Evolutionary conservation across 2,329 filamentous ascomycete species (phyloP), one percentile per base, ranked within the genome.

Genomic region (Calycina marina): DNA sequence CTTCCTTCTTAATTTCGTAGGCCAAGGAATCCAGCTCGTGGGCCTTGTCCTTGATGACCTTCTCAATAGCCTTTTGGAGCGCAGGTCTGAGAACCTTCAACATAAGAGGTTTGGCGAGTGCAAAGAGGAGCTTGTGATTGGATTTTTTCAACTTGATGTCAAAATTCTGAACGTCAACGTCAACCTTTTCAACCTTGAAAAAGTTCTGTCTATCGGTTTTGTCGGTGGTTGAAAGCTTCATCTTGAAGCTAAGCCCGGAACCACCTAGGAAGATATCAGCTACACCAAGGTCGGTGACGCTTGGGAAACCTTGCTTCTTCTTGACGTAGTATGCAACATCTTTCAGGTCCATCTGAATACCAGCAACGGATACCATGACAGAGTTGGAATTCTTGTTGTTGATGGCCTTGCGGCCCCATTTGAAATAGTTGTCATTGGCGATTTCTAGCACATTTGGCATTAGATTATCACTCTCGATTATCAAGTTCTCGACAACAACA

Each of bases 261-360:
- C 86, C 90, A 15, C 80, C 82, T 34, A 98, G 70, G 51, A 85
- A 72, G 48, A 98, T 75, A 53, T 96, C 86, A 59, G 80, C 76
- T 18, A 96, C 67, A 62, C 90, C 90, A 28, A 72, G 80, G 53
- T 98, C 90, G 12, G 73, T 85, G 54, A 96, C 65, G 10, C 76
- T 69, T 3, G 86, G 88, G 65, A 94, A 94, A 6, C 90, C 88
- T 49, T 85, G 63, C 71, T 98, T 96, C 60, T 78, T 82, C 63
- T 90, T 90, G 59, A 98, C 67, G 57, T 96, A 86, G 67, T 86
- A 96, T 56, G 81, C 83, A 40, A 98, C 83, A 51, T 93, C 84
- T 42, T 69, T 72, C 27, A 96, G 65, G 45, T 98, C 90, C 65
- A 88, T 85, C 63, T 98, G 90, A 25, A 98, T 69, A 32, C 90